Evolutionary conservation across 2,329 filamentous ascomycete genomes (phyloP).

Genomic region (Fusarium robinianum): DNA sequence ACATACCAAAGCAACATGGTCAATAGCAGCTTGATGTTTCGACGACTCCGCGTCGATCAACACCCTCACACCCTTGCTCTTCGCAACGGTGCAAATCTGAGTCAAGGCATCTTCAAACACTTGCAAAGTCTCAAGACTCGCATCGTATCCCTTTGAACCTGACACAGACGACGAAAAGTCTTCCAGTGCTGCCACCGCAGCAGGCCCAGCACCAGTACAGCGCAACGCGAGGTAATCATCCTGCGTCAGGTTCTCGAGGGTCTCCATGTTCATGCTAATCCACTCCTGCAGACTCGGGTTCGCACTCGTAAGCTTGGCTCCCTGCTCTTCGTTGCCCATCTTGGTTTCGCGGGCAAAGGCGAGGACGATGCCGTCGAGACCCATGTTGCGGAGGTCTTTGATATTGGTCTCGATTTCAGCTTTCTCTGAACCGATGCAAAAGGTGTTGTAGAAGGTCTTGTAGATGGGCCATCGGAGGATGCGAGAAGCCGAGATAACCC

Average conservation of each 20-base stretch:
- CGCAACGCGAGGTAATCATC: conserved; percentile 9
- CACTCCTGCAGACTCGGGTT: conserved; percentile 5
- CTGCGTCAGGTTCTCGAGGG: not conserved
- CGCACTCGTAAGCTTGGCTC: not conserved
- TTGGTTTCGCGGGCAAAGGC: conserved; percentile 11
- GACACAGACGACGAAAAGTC: conserved; percentile 5
- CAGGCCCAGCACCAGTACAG: conserved; percentile 11
- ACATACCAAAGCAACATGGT: conserved; percentile 12
- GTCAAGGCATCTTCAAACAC: conserved; percentile 9
- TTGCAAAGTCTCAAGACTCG: not conserved
- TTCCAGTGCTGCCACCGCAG: conserved; percentile 10
- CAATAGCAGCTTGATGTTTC: conserved; percentile 8
- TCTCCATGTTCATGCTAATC: conserved; percentile 12
- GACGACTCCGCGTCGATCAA: conserved; percentile 15
- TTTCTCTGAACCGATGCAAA: conserved; percentile 12
- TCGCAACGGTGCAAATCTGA: not conserved
- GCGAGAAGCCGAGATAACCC: conserved; percentile 3
- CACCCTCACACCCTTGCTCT: conserved; percentile 7
- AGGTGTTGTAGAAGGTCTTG: conserved; percentile 9
- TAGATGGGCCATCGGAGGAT: conserved; percentile 7
- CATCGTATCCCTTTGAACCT: conserved; percentile 1
- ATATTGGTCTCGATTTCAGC: conserved; percentile 3
- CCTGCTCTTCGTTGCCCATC: conserved; percentile 3
- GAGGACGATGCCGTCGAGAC: conserved; percentile 9
- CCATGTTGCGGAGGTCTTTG: conserved; percentile 4